Conservation (phyloP, 1,284 basidiomycete genomes). For the Malassezia japonica region DNA sequence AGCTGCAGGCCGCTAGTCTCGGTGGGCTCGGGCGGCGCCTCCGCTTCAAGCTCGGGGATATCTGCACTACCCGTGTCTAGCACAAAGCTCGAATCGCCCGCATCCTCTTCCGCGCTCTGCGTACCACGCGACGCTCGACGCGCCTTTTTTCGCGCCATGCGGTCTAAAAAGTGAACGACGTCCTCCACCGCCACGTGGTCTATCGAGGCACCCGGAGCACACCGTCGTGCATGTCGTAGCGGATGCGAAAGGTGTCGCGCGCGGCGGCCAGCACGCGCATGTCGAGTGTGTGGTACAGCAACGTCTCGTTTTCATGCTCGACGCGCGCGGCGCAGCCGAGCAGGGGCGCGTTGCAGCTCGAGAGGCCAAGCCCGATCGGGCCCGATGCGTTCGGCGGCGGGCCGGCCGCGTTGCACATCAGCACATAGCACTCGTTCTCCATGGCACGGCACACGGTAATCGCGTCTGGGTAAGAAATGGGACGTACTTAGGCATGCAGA, state of each 20-base stretch:
- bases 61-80: slow-evolving; percentile 11
- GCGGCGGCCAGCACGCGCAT: slow-evolving; percentile 21
- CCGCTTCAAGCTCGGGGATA: neutral
- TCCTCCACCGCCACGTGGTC: slow-evolving; percentile 1
- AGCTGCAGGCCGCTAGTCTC: slow-evolving; percentile 3
- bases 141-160: slow-evolving; percentile 4
- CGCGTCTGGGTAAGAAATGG: slow-evolving; percentile 11
- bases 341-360: slow-evolving; percentile 34
- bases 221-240: slow-evolving; percentile 7
- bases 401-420: slow-evolving; percentile 43
- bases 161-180: neutral
- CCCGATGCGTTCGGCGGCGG: slow-evolving; percentile 8
- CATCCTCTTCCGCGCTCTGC: neutral
- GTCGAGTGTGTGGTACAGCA: slow-evolving; percentile 32
- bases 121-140: neutral
- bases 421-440: slow-evolving; percentile 34
- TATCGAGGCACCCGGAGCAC: neutral
- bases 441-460: slow-evolving; percentile 31
- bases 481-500: slow-evolving; percentile 21
- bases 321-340: slow-evolving; percentile 27
- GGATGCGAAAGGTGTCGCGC: slow-evolving; percentile 5
- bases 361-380: slow-evolving; percentile 32
- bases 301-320: slow-evolving; percentile 22
- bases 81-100: slow-evolving; percentile 10
- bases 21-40: neutral